Evolutionary conservation across 2,329 filamentous ascomycete genomes (phyloP), one percentile per base, ranked within the genome.

Genomic region (Cordyceps javanica): DNA sequence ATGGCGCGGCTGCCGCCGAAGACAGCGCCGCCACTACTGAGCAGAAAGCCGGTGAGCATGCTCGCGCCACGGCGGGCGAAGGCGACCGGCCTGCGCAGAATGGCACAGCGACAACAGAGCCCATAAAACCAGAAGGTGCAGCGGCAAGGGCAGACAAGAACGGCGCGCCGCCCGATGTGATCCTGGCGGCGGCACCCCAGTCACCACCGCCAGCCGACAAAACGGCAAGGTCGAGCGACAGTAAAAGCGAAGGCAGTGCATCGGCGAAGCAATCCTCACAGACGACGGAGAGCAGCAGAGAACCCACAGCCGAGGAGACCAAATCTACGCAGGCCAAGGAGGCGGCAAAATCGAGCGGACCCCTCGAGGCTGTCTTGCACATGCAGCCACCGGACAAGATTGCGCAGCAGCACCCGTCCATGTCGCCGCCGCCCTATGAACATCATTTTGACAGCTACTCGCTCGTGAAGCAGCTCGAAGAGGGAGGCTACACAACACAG

Each of bases 361-460:
- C 78, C 1, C 75, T 82, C 59, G 79, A 83, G 59, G 77, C 77
- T 2, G 77, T 84, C 5, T 64, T 77, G 32, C 73, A 75, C 55
- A 77, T 80, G 73, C 65, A 72, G 14, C 72, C 75, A 5, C 74
- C 77, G 8, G 70, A 76, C 46, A 66, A 66, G n/a, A 63, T 64
- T 13, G 68, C 69, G 45, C 67, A 75, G 49, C 80, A 81, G 63
- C 81, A 83, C 23, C 87, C 87, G 5, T 86, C 91, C 68, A 82
- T 89, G 68, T 79, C 84, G 49, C 82, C 90, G 0, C 83, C 89
- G 8, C 89, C 87, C 1, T 95, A 96, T 68, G 86, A 96, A 34
- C 94, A 99, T 74, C 91, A 97, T 74, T 99, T 99, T 72, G 93
- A 99, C 73, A 96, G 88, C 25, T 99, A 94, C 72, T 87, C 85